Base-by-base conservation (phyloP, 1,284 basidiomycete species). In the Ceratorhiza oryzae-sativae region DNA sequence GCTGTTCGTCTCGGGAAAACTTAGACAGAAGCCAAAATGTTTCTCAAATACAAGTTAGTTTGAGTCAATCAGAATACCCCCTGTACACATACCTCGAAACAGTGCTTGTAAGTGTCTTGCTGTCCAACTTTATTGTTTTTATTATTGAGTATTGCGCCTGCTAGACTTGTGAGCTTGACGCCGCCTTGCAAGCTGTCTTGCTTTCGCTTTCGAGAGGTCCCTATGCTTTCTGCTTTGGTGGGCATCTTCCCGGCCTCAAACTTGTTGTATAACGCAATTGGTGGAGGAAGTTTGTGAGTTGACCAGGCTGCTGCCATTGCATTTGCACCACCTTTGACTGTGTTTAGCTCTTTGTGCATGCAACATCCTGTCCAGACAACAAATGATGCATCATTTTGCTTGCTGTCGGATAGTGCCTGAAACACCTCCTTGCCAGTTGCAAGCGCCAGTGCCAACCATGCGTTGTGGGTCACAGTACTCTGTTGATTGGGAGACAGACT, bases 331-430 rank as follows among this genome's bases (percentile, higher is more conserved):
- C 78, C 81, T 59, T 80, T 80, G 39, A 82, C 76, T n/a, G 74
- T 65, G 71, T 84, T 83, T 13, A 79, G 76, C 10, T 82, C 81
- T 72, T 84, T 83, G 74, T 84, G 82, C 79, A 81, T 81, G 42
- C 78, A 78, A 72, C 83, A 84, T 0, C 82, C 80, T 9, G 75
- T 74, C 75, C 79, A 78, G 23, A 82, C 70, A 72, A 62, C 30
- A n/a, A 71, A 71, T 13, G 45, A 36, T 8, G 49, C 20, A 0
- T 48, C 34, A n/a, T 13, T 15, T 9, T 59, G 53, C 9, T 20
- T 15, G 2, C 20, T 20, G 2, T 10, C 6, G 13, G 8, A 10
- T 10, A 71, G 55, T 13, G 4, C 12, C 18, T 58, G 49, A 15
- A 71, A 59, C 27, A 45, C 55, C 0, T 1, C n/a, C 30, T 71